Conservation (phyloP, 306 rosid genomes). For the Rosa persica region DNA sequence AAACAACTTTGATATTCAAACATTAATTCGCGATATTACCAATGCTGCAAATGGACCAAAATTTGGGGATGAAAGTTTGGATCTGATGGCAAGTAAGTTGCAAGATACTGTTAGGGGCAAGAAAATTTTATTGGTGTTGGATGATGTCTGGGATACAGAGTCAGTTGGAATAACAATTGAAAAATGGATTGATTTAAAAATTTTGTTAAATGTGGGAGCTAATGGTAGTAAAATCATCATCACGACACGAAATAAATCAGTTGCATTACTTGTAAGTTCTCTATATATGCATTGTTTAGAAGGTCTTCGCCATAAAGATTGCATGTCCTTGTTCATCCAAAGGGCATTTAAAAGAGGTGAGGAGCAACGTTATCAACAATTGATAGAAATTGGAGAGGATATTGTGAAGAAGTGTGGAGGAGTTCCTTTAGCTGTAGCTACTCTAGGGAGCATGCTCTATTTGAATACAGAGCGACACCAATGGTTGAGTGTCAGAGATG, state of each 20-base stretch:
- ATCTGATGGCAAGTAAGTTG: neutral
- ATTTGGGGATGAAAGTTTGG: neutral
- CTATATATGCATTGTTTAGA: neutral
- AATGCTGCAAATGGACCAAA: neutral
- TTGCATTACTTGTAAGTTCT: neutral
- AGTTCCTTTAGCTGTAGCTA: constrained; percentile 10
- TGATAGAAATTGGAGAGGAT: constrained; percentile 11
- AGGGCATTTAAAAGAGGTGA: neutral
- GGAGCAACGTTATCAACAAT: neutral
- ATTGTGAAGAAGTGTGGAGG: constrained; percentile 23
- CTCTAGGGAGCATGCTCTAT: neutral
- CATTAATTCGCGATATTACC: neutral
- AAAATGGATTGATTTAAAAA: constrained; percentile 5
- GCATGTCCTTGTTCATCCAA: constrained; percentile 15
- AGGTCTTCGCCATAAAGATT: neutral
- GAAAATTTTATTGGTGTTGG: too few relatives aligned
- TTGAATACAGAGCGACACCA: neutral
- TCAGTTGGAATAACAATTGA: neutral
- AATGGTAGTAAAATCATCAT: constrained; percentile 8
- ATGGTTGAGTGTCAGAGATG: constrained; percentile 15
- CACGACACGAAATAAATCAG: neutral
- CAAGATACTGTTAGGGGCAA: neutral
- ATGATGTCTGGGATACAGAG: constrained; percentile 1
- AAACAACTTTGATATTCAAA: neutral
- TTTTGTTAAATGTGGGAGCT: constrained; percentile 2